Evolutionary conservation across 306 rosid genomes (phyloP).

Genomic region (Medicago arabica): DNA sequence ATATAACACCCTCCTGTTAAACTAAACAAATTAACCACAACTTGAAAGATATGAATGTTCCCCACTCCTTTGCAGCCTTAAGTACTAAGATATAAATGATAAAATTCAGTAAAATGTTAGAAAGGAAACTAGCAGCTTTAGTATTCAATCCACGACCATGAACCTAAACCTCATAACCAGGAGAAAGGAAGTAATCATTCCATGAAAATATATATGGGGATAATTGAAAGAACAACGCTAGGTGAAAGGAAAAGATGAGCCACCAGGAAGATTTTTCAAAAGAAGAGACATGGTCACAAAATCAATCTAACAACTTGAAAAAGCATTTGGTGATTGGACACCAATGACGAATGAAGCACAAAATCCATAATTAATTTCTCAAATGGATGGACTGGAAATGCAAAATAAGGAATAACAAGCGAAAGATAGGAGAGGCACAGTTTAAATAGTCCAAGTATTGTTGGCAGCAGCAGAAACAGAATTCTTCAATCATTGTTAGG

Average conservation of each 20-base stretch:
- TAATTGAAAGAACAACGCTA: not conserved
- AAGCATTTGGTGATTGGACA: too few relatives aligned
- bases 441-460: not conserved
- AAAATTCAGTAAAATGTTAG: constrained; percentile 1
- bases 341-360: not conserved
- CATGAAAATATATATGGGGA: not conserved
- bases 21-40: not conserved
- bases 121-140: not conserved
- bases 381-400: not conserved
- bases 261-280: not conserved
- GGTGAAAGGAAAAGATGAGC: not conserved
- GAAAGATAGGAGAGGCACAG: not conserved
- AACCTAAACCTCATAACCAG: not conserved
- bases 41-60: not conserved
- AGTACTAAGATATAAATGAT: constrained; percentile 13
- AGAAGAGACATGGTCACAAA: not conserved
- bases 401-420: not conserved
- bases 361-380: not conserved
- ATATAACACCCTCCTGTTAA: too few relatives aligned
- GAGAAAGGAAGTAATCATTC: not conserved
- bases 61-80: not conserved
- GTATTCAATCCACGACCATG: not conserved
- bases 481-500: not conserved
- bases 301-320: too few relatives aligned
- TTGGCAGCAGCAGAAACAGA: not conserved